Conservation (phyloP, 176 grass and related monocot genomes). For the Puya raimondii region DNA sequence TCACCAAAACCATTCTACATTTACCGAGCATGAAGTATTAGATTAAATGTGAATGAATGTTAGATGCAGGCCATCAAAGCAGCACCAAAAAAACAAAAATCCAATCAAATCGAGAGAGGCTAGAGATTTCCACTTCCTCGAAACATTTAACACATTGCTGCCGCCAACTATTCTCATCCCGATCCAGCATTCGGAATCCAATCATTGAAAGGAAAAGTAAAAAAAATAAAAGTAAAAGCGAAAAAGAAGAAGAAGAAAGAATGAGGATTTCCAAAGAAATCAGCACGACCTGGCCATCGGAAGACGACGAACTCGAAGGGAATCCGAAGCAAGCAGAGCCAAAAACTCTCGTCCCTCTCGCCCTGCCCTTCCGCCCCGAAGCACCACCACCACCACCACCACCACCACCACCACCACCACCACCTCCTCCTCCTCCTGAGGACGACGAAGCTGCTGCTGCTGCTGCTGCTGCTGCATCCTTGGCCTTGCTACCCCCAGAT, state of each 20-base stretch:
- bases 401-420: neutral
- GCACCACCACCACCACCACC: neutral
- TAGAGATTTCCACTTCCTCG: neutral
- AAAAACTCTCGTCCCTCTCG: slow-evolving; percentile 23
- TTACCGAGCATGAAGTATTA: too few relatives aligned
- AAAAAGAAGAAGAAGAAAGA: neutral
- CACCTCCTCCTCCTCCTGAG: slow-evolving; percentile 17
- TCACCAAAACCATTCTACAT: too few relatives aligned
- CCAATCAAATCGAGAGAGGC: neutral
- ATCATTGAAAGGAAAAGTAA: neutral
- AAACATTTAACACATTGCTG: too few relatives aligned
- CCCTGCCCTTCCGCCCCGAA: slow-evolving; percentile 6
- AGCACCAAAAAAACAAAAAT: neutral
- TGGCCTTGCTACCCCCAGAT: slow-evolving; percentile 72
- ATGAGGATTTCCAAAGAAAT: neutral
- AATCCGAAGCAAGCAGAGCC: slow-evolving; percentile 72
- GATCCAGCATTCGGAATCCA: slow-evolving; percentile 3
- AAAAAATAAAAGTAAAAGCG: too few relatives aligned
- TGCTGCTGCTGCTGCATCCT: too few relatives aligned
- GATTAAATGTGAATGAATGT: too few relatives aligned
- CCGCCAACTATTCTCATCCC: neutral
- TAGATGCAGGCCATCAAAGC: too few relatives aligned
- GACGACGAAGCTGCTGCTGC: slow-evolving; percentile 15
- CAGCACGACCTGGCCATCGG: slow-evolving; percentile 1
- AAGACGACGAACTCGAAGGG: slow-evolving; percentile 14